Base-by-base conservation (phyloP, 495 filamentous ascomycete genomes). In the Tuber umbilicatum region DNA sequence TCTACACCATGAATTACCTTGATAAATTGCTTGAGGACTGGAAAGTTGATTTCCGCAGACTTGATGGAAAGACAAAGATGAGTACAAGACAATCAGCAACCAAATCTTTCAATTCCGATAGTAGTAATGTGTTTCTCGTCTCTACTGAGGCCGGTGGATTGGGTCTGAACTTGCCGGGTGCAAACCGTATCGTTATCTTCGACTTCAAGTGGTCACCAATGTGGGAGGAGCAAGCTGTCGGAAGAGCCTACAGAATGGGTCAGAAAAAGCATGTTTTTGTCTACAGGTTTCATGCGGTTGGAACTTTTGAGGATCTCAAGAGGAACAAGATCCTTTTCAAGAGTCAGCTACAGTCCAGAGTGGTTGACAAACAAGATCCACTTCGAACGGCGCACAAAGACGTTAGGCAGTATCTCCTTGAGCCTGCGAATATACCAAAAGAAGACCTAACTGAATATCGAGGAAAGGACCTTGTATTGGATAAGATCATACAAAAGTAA, bases 101-200 rank as follows among this genome's bases (percentile, higher is more conserved):
- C 4, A 93, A 91, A 75, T 77, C 81, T 0, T 97, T 97, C 86
- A 94, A 94, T 77, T 40, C 31, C 0, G 80, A 77, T 10, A 74
- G 76, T 0, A 73, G 73, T n/a, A 81, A 84, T 9, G 84, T 97
- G 1, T 93, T 91, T 77, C 85, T 97, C 4, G 92, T 97, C 40
- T 97, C 93, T 0, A 97, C 94, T 2, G 87, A 82, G 73, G 92
- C 94, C 31, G 94, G 94, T 23, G 93, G 93, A 1, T 81, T 92
- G 0, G 94, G 94, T 0, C 83, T 97, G 73, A 98, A 98, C 78
- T 89, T 98, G 42, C 86, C 84, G 50, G 91, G 91, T 6, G 94
- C 94, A 0, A 98, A 97, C 82, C 88, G 94, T 10, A 92, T 97
- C 16, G 86, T 97, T 37, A 91, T 98, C 31, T 90, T 97, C 47